A percentile compares a stretch with the other conserved stretches of the same genome.
phyloP scores from a whole-genome alignment of 1,139 yeast genomes.

The Candida sp. region DNA sequence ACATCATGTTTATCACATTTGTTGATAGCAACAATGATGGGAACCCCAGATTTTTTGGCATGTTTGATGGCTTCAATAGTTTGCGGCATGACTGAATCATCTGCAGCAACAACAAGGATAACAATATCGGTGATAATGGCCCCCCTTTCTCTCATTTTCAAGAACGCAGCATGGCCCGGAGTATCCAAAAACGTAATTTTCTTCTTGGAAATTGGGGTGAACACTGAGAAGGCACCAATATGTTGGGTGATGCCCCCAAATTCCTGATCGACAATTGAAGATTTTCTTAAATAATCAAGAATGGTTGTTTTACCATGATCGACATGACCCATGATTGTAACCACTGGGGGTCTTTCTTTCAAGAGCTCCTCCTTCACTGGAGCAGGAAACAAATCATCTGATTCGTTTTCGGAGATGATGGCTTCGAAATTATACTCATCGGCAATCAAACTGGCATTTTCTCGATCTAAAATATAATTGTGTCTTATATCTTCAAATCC shows the following conservation, averaged over 20 bases:
- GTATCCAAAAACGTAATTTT: conserved; percentile 90
- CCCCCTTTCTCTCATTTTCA: conserved; percentile 96
- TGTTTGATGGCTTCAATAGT: conserved; percentile 95
- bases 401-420: conserved; percentile 54
- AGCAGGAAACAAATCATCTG: conserved; percentile 59
- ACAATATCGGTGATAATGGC: conserved; percentile 93
- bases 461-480: conserved; percentile 80
- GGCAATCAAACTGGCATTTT: conserved; percentile 81
- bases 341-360: conserved; percentile 84
- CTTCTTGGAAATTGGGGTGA: conserved; percentile 69
- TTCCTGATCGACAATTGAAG: conserved; percentile 79
- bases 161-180: conserved; percentile 97
- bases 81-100: conserved; percentile 98
- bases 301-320: conserved; percentile 98
- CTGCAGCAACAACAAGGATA: conserved; percentile 94
- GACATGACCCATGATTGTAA: conserved; percentile 98
- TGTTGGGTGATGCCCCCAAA: conserved; percentile 98
- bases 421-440: conserved; percentile 84
- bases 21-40: conserved; percentile 87
- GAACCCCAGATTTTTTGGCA: conserved; percentile 80
- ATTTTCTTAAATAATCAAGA: conserved; percentile 78
- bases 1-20: conserved; percentile 85
- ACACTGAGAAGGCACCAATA: conserved; percentile 93
- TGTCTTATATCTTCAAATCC: conserved; percentile 79
- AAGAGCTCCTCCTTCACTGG: conserved; percentile 37